Percentiles rank a stretch among this genome's conserved stretches.
phyloP scores from a whole-genome alignment of 1,139 yeast species.

The Protomyces lactucae-debilis region DNA sequence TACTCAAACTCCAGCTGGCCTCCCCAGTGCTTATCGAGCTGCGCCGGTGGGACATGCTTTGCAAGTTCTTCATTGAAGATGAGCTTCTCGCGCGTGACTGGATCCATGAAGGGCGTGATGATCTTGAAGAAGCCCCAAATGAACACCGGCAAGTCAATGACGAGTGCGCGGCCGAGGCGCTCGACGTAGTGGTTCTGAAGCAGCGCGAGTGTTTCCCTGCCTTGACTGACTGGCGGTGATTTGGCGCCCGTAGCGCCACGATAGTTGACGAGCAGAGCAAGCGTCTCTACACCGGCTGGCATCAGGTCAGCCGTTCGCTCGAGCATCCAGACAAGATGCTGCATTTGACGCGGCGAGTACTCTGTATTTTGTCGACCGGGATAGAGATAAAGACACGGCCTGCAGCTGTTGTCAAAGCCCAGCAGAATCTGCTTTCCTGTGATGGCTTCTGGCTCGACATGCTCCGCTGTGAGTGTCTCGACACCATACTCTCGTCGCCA shows the following conservation, averaged over 20 bases:
- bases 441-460: conserved; percentile 43
- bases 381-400: conserved; percentile 84
- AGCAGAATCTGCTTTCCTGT: conserved; percentile 85
- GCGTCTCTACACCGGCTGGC: conserved; percentile 94
- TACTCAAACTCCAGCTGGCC: conserved; percentile 81
- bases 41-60: conserved; percentile 72
- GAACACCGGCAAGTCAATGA: conserved; percentile 88
- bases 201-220: conserved; percentile 77
- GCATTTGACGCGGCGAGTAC: conserved; percentile 79
- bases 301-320: conserved; percentile 85
- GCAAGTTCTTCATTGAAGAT: conserved; percentile 85
- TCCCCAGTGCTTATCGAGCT: conserved; percentile 76
- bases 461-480: conserved; percentile 43
- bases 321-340: conserved; percentile 84
- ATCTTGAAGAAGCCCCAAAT: conserved; percentile 86
- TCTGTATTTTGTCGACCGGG: conserved; percentile 94
- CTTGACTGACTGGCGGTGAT: conserved; percentile 75
- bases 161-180: conserved; percentile 80
- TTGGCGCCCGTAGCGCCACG: conserved; percentile 62
- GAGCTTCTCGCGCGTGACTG: conserved; percentile 84
- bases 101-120: conserved; percentile 92
- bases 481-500: conserved; percentile 96
- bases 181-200: conserved; percentile 96
- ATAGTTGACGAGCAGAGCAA: conserved; percentile 85
- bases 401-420: conserved; percentile 80